Base-by-base conservation (phyloP, 1,284 basidiomycete species). In the Polyporus tsugae region DNA sequence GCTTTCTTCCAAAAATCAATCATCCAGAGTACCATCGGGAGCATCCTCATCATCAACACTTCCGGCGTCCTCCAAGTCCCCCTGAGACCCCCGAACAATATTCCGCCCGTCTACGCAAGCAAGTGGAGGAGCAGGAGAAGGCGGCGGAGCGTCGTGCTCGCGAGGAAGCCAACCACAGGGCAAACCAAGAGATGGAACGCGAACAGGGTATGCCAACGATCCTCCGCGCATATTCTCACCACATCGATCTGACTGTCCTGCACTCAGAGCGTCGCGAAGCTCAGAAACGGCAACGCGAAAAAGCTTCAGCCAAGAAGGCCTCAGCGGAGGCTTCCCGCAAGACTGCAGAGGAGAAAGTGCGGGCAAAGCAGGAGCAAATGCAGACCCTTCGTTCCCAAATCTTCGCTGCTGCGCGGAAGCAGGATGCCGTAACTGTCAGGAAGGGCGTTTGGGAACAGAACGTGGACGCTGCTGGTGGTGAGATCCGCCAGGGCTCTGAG, bases 381-480 rank as follows among this genome's bases (percentile, higher is more conserved):
- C 92, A 93, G 73, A 77, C 74, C 25, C 80, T 82, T 61, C 87
- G 92, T 63, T 90, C 89, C 9, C 82, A 82, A 36, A 83, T 87
- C 25, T 93, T 94, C 77, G 80, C 83, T 15, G 89, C 90, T 39
- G 90, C 90, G 59, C 85, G 91, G 17, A 75, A 78, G 19, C 85
- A 87, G 6, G 82, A 91, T 52, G 73, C 78, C 33, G 82, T 79
- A 4, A 80, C 78, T 60, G 92, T 92, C 59, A 88, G 86, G 80
- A 85, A 86, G 70, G 87, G 86, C 39, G 78, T 93, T 19, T 92
- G 86, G 85, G 90, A 92, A 79, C 84, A 91, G 61, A 80, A 82
- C 36, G 89, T 93, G 63, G 91, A 92, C 78, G 88, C 90, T 60
- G 82, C 87, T 22, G 91, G 91, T 42, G 89, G 90, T 35, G 91